Evolutionary conservation across 2,329 filamentous ascomycete genomes (phyloP).

Genomic region (Orbilia oligospora): DNA sequence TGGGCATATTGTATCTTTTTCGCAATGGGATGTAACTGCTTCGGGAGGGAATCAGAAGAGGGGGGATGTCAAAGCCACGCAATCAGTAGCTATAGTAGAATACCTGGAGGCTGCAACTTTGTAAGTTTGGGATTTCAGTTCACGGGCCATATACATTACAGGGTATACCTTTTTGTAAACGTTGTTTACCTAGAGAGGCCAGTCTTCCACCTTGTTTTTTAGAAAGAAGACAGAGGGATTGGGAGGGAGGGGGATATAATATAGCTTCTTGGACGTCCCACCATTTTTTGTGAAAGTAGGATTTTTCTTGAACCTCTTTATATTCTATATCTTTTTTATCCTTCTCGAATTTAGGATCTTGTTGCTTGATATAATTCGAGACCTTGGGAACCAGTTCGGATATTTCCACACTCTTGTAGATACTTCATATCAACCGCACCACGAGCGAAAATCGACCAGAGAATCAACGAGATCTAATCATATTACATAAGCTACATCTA

Average conservation of each 20-base stretch:
- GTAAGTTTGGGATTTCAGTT: conserved; percentile 1
- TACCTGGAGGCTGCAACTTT: conserved; percentile 8
- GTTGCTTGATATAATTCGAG: not conserved
- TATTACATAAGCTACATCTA: not conserved
- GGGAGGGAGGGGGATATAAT: conserved; percentile 9
- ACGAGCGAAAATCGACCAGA: not conserved
- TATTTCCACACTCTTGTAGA: not conserved
- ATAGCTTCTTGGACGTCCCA: conserved; percentile 16
- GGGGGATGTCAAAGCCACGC: conserved; percentile 24
- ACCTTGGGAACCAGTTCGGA: not conserved
- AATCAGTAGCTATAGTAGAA: conserved; percentile 23
- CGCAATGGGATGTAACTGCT: not conserved
- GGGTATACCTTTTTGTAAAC: conserved; percentile 16
- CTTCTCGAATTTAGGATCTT: not conserved
- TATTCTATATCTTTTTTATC: not conserved
- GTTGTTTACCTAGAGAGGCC: conserved; percentile 28
- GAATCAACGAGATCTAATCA: not conserved
- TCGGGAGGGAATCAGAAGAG: not conserved
- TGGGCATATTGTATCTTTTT: conserved; percentile 21
- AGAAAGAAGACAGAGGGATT: not conserved
- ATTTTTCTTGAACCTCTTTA: not conserved
- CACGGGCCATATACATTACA: not conserved
- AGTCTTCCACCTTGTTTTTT: conserved; percentile 1
- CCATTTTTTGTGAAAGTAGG: conserved; percentile 1
- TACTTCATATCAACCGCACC: not conserved